Percentiles rank a stretch among this genome's conserved stretches.
Evolutionary conservation across 768 basidiomycete species (phyloP).

Genomic region (Rhodotorula toruloides): DNA sequence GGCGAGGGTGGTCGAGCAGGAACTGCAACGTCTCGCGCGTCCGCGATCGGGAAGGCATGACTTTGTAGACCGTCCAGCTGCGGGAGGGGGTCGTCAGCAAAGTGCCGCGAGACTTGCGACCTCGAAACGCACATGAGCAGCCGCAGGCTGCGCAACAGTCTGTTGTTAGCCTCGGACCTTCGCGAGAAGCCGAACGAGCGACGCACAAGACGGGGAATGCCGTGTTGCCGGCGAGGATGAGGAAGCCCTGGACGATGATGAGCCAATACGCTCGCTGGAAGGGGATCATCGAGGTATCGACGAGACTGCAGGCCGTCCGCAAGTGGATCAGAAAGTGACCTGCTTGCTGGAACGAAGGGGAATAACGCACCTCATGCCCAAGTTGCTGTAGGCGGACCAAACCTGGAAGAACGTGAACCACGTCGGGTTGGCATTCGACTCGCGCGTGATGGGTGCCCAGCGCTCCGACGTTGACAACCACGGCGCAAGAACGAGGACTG

Average conservation of each 20-base stretch:
- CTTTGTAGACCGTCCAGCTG: slow-evolving; percentile 70
- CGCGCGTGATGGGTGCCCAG: background rate
- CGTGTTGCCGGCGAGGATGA: slow-evolving; percentile 88
- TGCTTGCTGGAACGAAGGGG: too few relatives aligned
- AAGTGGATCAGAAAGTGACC: too few relatives aligned
- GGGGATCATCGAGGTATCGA: slow-evolving; percentile 81
- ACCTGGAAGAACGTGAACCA: slow-evolving; percentile 36
- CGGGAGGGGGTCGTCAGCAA: slow-evolving; percentile 7
- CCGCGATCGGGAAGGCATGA: slow-evolving; percentile 58
- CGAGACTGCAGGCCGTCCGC: slow-evolving; percentile 18
- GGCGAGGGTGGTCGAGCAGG: slow-evolving; percentile 86
- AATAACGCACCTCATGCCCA: slow-evolving; percentile 54
- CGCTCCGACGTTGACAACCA: slow-evolving; percentile 56
- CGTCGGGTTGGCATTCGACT: slow-evolving; percentile 51
- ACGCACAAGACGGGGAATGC: slow-evolving; percentile 65
- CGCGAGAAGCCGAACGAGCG: background rate
- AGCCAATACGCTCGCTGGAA: slow-evolving; percentile 59
- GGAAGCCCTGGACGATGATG: slow-evolving; percentile 58
- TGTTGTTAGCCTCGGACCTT: background rate
- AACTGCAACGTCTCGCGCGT: slow-evolving; percentile 77
- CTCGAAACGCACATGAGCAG: slow-evolving; percentile 64
- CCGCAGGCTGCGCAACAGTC: slow-evolving; percentile 57
- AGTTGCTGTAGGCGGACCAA: slow-evolving; percentile 56
- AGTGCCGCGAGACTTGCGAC: background rate
- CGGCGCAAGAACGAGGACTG: slow-evolving; percentile 70